phyloP scores from a whole-genome alignment of 495 filamentous ascomycete species.

The Clohesyomyces aquaticus region DNA sequence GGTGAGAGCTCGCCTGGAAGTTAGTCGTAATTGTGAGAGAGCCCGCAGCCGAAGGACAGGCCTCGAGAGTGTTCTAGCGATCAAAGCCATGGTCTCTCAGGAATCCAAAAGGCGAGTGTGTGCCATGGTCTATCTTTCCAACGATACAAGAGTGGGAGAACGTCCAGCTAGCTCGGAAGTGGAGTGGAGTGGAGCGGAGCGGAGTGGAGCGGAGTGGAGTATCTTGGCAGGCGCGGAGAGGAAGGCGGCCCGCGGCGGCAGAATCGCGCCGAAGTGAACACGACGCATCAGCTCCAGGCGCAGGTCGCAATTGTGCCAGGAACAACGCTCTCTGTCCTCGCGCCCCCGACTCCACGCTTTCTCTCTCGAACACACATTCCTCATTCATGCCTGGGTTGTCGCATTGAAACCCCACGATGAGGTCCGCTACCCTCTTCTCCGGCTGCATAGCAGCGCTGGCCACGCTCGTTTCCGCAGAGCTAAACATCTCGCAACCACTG shows the following conservation, averaged over 20 bases:
- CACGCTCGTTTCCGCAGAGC: slow-evolving; percentile 43
- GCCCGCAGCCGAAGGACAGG: slow-evolving; percentile 9
- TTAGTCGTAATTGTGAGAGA: background rate
- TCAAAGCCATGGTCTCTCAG: background rate
- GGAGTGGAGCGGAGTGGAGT: slow-evolving; percentile 23
- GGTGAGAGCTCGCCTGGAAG: too few species aligned
- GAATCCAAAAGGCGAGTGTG: background rate
- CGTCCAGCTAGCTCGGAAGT: background rate
- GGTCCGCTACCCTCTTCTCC: slow-evolving; percentile 34
- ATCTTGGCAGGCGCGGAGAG: slow-evolving; percentile 29
- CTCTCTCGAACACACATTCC: background rate
- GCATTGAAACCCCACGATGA: slow-evolving; percentile 45
- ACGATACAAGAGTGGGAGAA: too few species aligned
- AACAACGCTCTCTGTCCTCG: too few species aligned
- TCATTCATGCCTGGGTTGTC: slow-evolving; percentile 32
- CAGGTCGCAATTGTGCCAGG: slow-evolving; percentile 3
- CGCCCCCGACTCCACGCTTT: background rate
- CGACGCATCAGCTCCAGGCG: slow-evolving; percentile 38
- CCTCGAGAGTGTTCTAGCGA: slow-evolving; percentile 7
- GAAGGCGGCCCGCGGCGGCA: slow-evolving; percentile 22
- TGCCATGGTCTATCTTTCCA: too few species aligned
- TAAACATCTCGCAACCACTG: slow-evolving; percentile 48
- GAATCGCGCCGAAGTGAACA: slow-evolving; percentile 35
- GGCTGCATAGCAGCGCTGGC: slow-evolving; percentile 43
- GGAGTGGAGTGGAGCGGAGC: background rate